Percentiles rank a stretch among this genome's conserved stretches.
Evolutionary conservation across 148 eudicot species (phyloP).

Genomic region (Gaultheria prostrata): DNA sequence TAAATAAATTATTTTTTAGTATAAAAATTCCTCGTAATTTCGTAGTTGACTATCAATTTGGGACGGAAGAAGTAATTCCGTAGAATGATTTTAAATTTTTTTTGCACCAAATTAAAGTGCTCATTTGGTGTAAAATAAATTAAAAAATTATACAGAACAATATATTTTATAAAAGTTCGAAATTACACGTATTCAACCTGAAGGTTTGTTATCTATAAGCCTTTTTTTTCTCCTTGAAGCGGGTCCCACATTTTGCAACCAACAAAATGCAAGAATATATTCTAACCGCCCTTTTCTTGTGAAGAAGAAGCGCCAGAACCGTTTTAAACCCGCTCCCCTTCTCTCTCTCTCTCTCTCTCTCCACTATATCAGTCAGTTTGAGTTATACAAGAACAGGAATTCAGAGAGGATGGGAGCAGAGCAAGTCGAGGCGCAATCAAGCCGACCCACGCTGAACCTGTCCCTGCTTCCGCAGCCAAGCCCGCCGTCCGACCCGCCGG

Average conservation of each 20-base stretch:
- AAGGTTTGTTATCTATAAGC: too few relatives aligned
- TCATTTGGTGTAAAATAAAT: too few relatives aligned
- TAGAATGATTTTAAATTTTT: too few relatives aligned
- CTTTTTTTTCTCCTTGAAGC: too few relatives aligned
- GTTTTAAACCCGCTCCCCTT: constrained; percentile 15
- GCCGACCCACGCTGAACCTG: constrained; percentile 44
- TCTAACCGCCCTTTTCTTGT: constrained; percentile 11
- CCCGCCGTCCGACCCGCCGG: constrained; percentile 40
- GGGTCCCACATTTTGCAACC: background rate
- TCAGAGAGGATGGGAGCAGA: constrained; percentile 17
- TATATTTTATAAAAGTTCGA: too few relatives aligned
- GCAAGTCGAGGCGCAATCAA: background rate
- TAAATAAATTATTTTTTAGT: too few relatives aligned
- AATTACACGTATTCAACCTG: too few relatives aligned
- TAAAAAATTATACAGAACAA: too few relatives aligned
- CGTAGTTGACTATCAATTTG: too few relatives aligned
- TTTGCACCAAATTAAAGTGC: too few relatives aligned
- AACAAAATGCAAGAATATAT: background rate
- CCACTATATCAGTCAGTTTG: background rate
- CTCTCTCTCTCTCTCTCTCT: background rate
- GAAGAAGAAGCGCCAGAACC: constrained; percentile 29
- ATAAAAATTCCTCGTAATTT: too few relatives aligned
- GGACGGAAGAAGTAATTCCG: too few relatives aligned
- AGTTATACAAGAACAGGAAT: background rate
- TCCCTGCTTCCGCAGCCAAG: constrained; percentile 39